A percentile compares a stretch with the other conserved stretches of the same genome.
These are phyloP conservation scores for Sarocladium strictum DNA, from an alignment of 2,329 filamentous ascomycete species.

Conservation along the genomic window DNA sequence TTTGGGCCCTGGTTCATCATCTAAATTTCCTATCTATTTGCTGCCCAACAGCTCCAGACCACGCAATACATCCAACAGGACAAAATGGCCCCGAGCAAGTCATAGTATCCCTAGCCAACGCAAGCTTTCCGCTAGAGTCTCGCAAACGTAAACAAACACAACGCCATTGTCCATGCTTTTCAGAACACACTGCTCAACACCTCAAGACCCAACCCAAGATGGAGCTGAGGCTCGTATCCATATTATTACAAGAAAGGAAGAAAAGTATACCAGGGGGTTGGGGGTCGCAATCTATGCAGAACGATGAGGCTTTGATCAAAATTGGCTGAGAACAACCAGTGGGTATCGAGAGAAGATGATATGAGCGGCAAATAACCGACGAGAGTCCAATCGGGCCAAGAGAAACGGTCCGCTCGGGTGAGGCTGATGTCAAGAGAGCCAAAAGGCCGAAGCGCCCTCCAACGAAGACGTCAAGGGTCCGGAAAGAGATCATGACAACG, in stretches of 20 bases:
- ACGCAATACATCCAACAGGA: not conserved
- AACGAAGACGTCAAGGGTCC: not conserved
- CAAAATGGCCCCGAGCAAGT: no score
- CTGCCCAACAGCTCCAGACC: no score
- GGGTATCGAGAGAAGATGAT: constrained; percentile 9
- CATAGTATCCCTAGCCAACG: no score
- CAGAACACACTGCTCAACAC: not conserved
- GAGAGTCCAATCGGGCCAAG: not conserved
- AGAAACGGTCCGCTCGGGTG: not conserved
- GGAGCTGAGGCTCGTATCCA: not conserved
- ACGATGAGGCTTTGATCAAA: not conserved
- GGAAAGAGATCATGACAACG: not conserved
- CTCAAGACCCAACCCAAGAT: not conserved
- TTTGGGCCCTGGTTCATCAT: no score
- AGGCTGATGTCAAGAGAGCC: not conserved
- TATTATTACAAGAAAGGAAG: not conserved
- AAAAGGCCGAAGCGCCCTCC: not conserved
- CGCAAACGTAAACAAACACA: not conserved
- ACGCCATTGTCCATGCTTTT: not conserved
- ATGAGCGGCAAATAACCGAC: not conserved
- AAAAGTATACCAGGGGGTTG: not conserved
- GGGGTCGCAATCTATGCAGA: not conserved
- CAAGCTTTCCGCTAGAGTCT: no score
- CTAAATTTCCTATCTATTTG: no score
- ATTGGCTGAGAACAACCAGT: not conserved